Evolutionary conservation across 768 basidiomycete genomes (phyloP).

Genomic region (Pholiota microspora): DNA sequence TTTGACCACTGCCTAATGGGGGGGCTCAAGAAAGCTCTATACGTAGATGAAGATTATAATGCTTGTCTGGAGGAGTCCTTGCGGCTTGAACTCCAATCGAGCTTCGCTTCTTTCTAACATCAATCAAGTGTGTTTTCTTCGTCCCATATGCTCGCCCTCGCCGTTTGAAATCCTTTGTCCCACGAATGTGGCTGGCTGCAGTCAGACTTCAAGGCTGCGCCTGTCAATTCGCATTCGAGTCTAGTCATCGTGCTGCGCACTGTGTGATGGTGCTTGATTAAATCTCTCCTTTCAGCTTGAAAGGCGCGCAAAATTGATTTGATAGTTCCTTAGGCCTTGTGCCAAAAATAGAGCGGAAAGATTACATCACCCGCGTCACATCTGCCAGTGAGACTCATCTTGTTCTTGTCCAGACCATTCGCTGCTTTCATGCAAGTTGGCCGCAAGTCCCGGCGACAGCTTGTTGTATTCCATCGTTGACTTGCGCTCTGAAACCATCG

Average conservation of each 20-base stretch:
- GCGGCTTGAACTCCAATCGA: conserved; percentile 25
- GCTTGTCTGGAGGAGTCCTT: conserved; percentile 36
- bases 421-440: too few species aligned
- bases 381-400: not conserved
- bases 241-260: conserved; percentile 8
- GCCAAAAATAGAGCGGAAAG: not conserved
- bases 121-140: not conserved
- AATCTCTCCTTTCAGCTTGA: too few species aligned
- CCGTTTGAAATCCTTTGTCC: conserved; percentile 4
- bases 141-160: not conserved
- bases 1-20: conserved; percentile 69
- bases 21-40: conserved; percentile 61
- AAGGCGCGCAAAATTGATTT: not conserved
- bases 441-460: too few species aligned
- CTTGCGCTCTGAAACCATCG: too few species aligned
- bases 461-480: too few species aligned
- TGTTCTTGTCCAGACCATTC: too few species aligned
- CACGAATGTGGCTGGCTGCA: not conserved
- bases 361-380: not conserved
- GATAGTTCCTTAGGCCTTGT: not conserved
- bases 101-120: conserved; percentile 63
- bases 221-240: not conserved
- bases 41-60: conserved; percentile 66
- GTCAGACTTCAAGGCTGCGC: not conserved
- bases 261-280: conserved; percentile 13